phyloP scores from a whole-genome alignment of 345 rosid genomes.

The Gynandropsis gynandra region DNA sequence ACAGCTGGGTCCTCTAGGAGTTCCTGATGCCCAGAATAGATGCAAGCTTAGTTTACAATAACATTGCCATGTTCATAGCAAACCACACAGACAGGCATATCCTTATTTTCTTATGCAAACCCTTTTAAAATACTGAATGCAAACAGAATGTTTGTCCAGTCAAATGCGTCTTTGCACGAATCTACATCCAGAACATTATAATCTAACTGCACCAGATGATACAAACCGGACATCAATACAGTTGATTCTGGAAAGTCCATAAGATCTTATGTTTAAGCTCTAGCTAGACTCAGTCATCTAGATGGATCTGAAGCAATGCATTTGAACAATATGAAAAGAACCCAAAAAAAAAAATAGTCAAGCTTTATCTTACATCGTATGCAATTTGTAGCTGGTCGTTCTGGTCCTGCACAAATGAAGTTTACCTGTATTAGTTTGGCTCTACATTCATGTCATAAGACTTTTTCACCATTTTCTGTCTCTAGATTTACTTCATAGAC shows the following conservation, averaged over 20 bases:
- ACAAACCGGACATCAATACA: no score
- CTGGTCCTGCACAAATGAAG: conserved; percentile 56
- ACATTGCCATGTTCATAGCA: background rate
- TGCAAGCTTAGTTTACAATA: background rate
- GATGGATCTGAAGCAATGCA: no score
- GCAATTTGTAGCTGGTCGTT: conserved; percentile 73
- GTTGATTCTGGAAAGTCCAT: no score
- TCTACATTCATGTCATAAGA: background rate
- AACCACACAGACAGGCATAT: background rate
- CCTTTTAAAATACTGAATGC: no score
- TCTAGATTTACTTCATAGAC: conserved; percentile 5
- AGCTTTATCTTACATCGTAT: conserved; percentile 59
- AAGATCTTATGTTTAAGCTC: no score
- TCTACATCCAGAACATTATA: no score
- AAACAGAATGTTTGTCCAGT: no score
- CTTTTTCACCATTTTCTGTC: no score
- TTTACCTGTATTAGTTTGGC: conserved; percentile 15
- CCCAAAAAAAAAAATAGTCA: background rate
- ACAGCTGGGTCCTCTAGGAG: conserved; percentile 76
- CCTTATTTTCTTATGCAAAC: background rate
- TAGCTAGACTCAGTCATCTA: no score
- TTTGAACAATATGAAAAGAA: no score
- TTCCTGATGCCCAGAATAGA: conserved; percentile 43
- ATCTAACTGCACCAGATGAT: no score
- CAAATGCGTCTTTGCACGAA: no score